Base-by-base conservation (phyloP, 768 basidiomycete species). In the Mycena venus region DNA sequence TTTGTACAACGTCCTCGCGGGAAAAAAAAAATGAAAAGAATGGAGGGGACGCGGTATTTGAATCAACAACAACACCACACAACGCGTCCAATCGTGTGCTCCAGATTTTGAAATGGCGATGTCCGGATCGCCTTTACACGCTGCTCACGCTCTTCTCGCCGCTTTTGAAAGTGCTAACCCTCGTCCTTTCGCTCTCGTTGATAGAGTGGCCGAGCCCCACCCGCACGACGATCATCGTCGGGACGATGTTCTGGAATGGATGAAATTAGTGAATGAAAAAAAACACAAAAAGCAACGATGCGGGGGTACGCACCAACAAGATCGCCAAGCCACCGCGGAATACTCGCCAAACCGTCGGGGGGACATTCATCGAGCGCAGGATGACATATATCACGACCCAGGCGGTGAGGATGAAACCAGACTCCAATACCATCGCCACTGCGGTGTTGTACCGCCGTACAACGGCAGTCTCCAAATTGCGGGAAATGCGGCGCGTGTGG, bases 261-360 rank as follows among this genome's bases (percentile, higher is more conserved):
- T 19, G 21, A 15, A 25, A 62, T 40, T 5, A 29, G 25, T 53
- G 38, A 68, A 56, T 5, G 44, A 63, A 4, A 9, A 7, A 21
- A 27, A 2, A 36, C n/a, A 25, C 8, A 21, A 4, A 42, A 55
- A 2, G n/a, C 2, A 9, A n/a, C 14, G 29, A 14, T 9, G n/a
- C 9, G 17, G 27, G n/a, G n/a, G 12, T 6, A 69, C 55, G 36
- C 44, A 76, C 75, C 44, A 76, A 47, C 34, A 76, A 51, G 36
- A 66, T 62, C 7, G 75, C 67, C 6, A 76, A 38, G 17, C 71
- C 75, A 1, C 75, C 75, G 15, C 75, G 75, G 75, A 76, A 76
- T 19, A 72, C 49, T 1, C 75, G 67, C 75, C 71, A 76, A 9
- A 67, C 32, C n/a, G 75, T 69, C 59, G 66, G 67, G 3, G 70